Conservation (phyloP, 2,329 filamentous ascomycete species). For the Fusarium buharicum region DNA sequence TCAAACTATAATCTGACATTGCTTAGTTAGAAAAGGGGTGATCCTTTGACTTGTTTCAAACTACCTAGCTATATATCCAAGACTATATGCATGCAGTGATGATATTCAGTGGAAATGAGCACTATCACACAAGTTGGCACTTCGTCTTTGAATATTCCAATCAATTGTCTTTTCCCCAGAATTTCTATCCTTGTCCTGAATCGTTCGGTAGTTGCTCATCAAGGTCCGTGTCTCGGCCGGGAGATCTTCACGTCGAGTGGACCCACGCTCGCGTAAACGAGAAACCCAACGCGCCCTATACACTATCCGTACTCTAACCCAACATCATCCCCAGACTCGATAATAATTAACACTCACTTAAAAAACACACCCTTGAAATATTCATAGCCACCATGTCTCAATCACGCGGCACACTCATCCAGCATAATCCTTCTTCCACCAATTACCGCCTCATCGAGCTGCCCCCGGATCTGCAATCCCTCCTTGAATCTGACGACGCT, state of each 20-base stretch:
- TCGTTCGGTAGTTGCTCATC: not conserved
- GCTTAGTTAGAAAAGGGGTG: not conserved
- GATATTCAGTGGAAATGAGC: no score
- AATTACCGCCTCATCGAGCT: slow-evolving; percentile 72
- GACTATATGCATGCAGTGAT: no score
- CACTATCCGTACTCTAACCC: not conserved
- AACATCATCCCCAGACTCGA: not conserved
- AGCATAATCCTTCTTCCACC: slow-evolving; percentile 59
- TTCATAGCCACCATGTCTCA: slow-evolving; percentile 55
- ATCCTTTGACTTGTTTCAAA: not conserved
- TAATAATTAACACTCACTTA: no score
- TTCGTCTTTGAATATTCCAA: not conserved
- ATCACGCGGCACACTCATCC: slow-evolving; percentile 60
- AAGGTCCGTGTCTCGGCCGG: not conserved
- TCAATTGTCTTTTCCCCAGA: not conserved
- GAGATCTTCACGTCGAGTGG: slow-evolving; percentile 15
- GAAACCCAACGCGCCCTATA: not conserved
- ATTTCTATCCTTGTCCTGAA: not conserved
- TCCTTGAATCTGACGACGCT: slow-evolving; percentile 64
- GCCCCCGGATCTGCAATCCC: slow-evolving; percentile 65
- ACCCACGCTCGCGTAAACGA: slow-evolving; percentile 5
- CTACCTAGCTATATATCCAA: not conserved
- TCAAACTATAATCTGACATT: slow-evolving; percentile 27
- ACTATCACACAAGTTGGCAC: no score
- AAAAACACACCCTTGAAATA: not conserved